These are phyloP conservation scores for Aspergillus tamarii DNA, from an alignment of 2,329 filamentous ascomycete genomes.

Conservation along the genomic window DNA sequence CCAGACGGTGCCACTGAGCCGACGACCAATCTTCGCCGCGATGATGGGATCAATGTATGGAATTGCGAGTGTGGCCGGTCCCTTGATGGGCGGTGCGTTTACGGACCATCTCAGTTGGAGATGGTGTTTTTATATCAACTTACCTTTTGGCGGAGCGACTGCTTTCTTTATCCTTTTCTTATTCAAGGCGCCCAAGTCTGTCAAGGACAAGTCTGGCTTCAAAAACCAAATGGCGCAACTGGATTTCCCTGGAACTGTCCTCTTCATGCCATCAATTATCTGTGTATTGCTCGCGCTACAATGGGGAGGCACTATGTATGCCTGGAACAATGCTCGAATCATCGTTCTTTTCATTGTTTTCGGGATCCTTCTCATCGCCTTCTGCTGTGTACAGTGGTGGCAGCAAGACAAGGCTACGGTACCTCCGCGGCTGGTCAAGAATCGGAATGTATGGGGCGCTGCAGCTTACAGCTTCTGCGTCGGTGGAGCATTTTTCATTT, in stretches of 20 bases:
- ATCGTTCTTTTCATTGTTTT: slow-evolving; percentile 56
- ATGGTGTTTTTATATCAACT: slow-evolving; percentile 50
- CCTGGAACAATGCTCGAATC: slow-evolving; percentile 50
- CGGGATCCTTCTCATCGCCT: slow-evolving; percentile 51
- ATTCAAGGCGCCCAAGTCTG: slow-evolving; percentile 30
- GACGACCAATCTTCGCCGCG: slow-evolving; percentile 45
- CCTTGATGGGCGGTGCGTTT: slow-evolving; percentile 51
- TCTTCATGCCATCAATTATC: slow-evolving; percentile 51
- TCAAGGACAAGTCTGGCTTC: slow-evolving; percentile 28
- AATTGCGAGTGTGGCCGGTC: slow-evolving; percentile 46
- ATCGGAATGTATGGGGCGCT: slow-evolving; percentile 47
- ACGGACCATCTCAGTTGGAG: slow-evolving; percentile 47
- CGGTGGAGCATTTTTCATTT: slow-evolving; percentile 48
- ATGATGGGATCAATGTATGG: slow-evolving; percentile 48
- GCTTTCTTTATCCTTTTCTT: slow-evolving; percentile 38
- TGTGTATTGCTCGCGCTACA: slow-evolving; percentile 55
- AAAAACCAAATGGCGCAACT: slow-evolving; percentile 37
- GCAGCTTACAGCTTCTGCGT: slow-evolving; percentile 47
- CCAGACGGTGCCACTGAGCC: slow-evolving; percentile 43
- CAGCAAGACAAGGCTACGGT: slow-evolving; percentile 48
- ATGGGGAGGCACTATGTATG: slow-evolving; percentile 49
- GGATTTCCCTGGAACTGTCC: slow-evolving; percentile 47
- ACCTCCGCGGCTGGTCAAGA: slow-evolving; percentile 48
- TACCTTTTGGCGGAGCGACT: slow-evolving; percentile 39
- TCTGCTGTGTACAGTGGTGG: slow-evolving; percentile 41